Evolutionary conservation across 2,329 filamentous ascomycete species (phyloP), one percentile per base, ranked within the genome.

Genomic region (Aspergillus sojae): DNA sequence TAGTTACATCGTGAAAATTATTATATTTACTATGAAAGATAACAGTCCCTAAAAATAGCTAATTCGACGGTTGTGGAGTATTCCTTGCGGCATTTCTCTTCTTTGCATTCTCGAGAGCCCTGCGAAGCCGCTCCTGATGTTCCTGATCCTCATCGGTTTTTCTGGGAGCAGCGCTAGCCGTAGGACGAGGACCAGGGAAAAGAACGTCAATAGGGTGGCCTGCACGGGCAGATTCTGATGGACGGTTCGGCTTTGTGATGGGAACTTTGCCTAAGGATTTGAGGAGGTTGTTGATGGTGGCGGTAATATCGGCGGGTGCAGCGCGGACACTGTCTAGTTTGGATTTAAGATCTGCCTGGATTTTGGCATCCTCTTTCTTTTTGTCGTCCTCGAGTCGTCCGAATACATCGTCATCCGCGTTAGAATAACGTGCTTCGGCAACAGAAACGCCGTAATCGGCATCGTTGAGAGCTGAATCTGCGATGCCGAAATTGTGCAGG

Each of bases 381-480:
- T 83, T 83, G 67, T 84, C 82, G 45, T 73, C 74, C 30, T 79
- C 76, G 4, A 84, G 75, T 28, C 75, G 79, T 32, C 72, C 70
- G 65, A 83, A 81, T 12, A 80, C 76, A 3, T 78, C 76, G 4
- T 75, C 62, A 23, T 80, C 78, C 0, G 80, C 78, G 55, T 80
- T 78, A 21, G 82, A 77, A 41, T 80, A 79, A 58, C 76, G 79
- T 3, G 83, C 85, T 68, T 84, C 81, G 41, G 83, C 82, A 57
- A 86, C 82, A n/a, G 83, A 83, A 23, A 85, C 80, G 53, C 82
- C 80, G 58, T 85, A 83, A 62, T 85, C 83, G 1, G 83, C 80
- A 28, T 82, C 77, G 63, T 85, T 86, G 61, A 86, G 77, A 6
- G 78, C 71, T 56, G 81, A 77, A 65, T 86, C 85, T 3, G 83